Evolutionary conservation across 192 early-diverging fungal species (phyloP).

Genomic region (Pilobolus umbonatus): DNA sequence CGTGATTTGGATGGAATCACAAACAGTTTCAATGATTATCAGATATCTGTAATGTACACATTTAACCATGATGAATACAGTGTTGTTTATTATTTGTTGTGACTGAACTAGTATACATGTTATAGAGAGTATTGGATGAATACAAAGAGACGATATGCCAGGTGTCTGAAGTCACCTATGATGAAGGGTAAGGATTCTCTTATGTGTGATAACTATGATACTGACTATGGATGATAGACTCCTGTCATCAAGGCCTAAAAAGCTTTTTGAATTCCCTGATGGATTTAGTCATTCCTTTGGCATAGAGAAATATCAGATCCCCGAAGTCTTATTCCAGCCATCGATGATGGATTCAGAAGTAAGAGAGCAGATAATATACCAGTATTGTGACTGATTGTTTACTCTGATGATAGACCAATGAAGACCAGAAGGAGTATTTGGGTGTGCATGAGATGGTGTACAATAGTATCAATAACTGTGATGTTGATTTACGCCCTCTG

Average conservation of each 20-base stretch:
- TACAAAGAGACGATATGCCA: slow-evolving; percentile 94
- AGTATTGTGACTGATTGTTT: no score
- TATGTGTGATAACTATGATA: neutral
- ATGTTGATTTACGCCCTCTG: slow-evolving; percentile 81
- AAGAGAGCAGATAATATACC: neutral
- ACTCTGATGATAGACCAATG: neutral
- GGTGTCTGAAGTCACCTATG: slow-evolving; percentile 64
- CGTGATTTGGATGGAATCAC: slow-evolving; percentile 52
- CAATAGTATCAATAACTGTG: slow-evolving; percentile 70
- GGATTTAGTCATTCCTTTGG: slow-evolving; percentile 87
- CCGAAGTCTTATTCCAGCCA: slow-evolving; percentile 88
- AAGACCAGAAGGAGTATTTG: slow-evolving; percentile 19
- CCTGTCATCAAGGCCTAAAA: slow-evolving; percentile 60
- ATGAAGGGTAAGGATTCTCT: slow-evolving; percentile 55
- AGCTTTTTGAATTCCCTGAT: slow-evolving; percentile 92
- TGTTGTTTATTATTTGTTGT: neutral
- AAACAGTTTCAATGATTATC: slow-evolving; percentile 65
- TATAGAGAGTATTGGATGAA: slow-evolving; percentile 76
- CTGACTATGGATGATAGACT: slow-evolving; percentile 29
- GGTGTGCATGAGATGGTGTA: slow-evolving; percentile 72
- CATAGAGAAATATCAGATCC: slow-evolving; percentile 69
- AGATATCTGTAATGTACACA: slow-evolving; percentile 51
- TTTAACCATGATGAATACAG: neutral
- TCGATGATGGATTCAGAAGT: neutral
- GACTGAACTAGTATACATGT: neutral